Evolutionary conservation across 2,329 filamentous ascomycete species (phyloP), one percentile per base, ranked within the genome.

Genomic region (Hypoxylon sp.): DNA sequence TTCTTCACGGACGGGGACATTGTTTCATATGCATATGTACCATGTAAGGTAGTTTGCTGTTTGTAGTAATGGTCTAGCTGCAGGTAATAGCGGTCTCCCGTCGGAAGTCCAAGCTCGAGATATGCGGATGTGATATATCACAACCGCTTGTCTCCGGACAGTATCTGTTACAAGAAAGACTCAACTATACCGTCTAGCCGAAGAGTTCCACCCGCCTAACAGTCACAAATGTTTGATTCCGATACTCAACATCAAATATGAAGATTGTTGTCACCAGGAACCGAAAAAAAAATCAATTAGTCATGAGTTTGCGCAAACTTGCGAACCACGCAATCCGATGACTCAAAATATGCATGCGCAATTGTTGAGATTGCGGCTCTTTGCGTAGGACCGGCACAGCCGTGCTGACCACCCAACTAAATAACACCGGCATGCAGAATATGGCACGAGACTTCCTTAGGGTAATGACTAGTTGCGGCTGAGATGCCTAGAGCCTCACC

Each of bases 361-460:
- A 35, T 46, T 13, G 64, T 48, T 67, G 59, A 48, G 39, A 22
- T 44, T 67, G 64, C 59, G 59, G 64, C 64, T 67, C 53, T 57
- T 59, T 13, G 37, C 51, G 26, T 26, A 46, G 22, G 31, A 60
- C 35, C 22, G 47, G 19, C 44, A 52, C 33, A 24, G n/a, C 57
- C 19, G 10, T 59, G 63, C 60, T 62, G 60, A 70, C 60, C 57
- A 62, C 60, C 63, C 64, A 51, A 58, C 33, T 24, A 44, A 35
- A 60, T 44, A 46, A 11, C 31, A 46, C 50, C 57, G 35, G 33
- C 64, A 65, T 70, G 60, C 53, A 67, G 47, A 58, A 50, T 44
- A 51, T 55, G 52, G 53, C 64, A 67, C 67, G 67, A 70, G 64
- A 70, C 64, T 51, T 52, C 26, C 47, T 42, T 65, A 51, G 59